Evolutionary conservation across 306 rosid species (phyloP), one percentile per base, ranked within the genome.

Genomic region (Dalbergia cochinchinensis): DNA sequence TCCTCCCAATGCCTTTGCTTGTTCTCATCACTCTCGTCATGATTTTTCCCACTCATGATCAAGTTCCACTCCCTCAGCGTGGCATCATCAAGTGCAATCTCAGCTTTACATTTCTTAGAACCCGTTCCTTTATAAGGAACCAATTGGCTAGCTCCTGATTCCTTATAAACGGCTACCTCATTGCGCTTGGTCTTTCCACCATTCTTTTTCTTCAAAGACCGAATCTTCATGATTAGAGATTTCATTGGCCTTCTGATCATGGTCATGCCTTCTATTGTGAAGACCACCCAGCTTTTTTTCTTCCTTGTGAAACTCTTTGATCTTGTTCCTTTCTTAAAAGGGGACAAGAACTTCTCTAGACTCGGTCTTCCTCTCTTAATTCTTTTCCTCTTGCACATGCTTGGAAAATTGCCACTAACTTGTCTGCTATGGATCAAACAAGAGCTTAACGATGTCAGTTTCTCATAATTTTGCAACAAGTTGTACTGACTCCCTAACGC

Each of bases 11-110:
- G 12, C 9, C 10, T 42, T n/a, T 16, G 19, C 41, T 53, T 76
- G 13, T 4, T 7, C 58, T 82, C 78, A 41, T 82, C 84, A 22
- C 19, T 42, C 13, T 85, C 82, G 0, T 76, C 73, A 0, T 65
- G n/a, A 16, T 20, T 39, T 13, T 53, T 75, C 19, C 42, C 78
- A 44, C 76, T 54, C 69, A 71, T 15, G 3, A 87, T 22, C 9
- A 81, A 35, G 15, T 71, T 72, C 92, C 92, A 91, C 11, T 79
- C 78, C 16, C 67, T 74, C 19, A 64, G 10, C 0, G 78, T 77
- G 34, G 83, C 79, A n/a, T 80, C 16, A 12, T 79, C 88, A 37
- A 76, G 54, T 1, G 73, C 14, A 11, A 85, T 48, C 8, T 80
- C 65, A n/a, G 13, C 34, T 1, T 3, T 34, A 8, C 3, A 3